Base-by-base conservation (phyloP, 768 basidiomycete species). In the Tylopilus felleus region DNA sequence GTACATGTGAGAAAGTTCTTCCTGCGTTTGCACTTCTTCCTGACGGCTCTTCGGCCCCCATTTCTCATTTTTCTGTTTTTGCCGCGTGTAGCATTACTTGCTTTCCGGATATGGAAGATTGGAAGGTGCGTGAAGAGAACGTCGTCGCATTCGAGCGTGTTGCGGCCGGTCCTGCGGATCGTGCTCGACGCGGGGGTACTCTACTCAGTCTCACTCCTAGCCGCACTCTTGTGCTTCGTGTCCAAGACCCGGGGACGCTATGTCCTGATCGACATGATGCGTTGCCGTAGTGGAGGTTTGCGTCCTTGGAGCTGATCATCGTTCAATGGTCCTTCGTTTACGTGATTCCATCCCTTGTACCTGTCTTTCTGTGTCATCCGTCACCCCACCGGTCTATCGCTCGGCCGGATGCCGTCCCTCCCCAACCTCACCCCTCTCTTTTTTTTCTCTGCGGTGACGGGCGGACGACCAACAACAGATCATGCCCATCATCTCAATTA, bases 51-150 rank as follows among this genome's bases (percentile, higher is more conserved):
- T 5, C 33, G 25, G 28, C n/a, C 3, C 19, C 19, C 42, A 16
- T 17, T 27, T 25, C 21, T 17, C 36, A 25, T 23, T 22, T 41
- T 28, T 38, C 29, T 8, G 17, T 25, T 14, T 40, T 14, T 33
- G 9, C 8, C 13, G 8, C 31, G 17, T 27, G 1, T 43, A 67
- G 66, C 56, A 3, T 39, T 67, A 12, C 58, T 67, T 7, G 63
- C 57, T 3, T 67, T 61, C 53, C 63, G 63, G 8, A 67, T 67
- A 46, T 66, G 65, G 66, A 40, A 36, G 19, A 47, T 61, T n/a
- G 59, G 56, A 29, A 52, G 44, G 16, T 49, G 57, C 3, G 58
- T 55, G 39, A 28, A 6, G 16, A 49, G 22, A n/a, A 10, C 19
- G 16, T 47, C 40, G 8, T 36, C 42, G 19, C 60, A 53, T 5